Base-by-base conservation (phyloP, 805 yeast species). In the Saturnispora ahearnii region DNA sequence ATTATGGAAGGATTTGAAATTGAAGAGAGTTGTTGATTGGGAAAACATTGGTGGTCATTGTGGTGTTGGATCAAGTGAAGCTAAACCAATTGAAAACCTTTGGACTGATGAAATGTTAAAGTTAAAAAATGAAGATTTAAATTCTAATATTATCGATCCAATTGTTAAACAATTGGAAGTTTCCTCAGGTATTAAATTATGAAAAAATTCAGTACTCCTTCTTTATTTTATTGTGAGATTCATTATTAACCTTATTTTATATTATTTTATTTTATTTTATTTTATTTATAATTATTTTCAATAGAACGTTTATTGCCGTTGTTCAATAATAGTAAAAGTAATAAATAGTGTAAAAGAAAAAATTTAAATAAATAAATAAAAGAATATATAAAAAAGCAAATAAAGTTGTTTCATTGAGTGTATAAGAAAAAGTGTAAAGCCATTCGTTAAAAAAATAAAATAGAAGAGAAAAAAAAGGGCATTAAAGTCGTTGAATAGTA, bases 51-150 rank as follows among this genome's bases (percentile, higher is more conserved):
- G 97, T 56, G 96, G 97, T n/a, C 79, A 82, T 57, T 84, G 95
- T 63, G 96, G 95, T 49, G 95, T 89, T 57, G 96, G 96, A 53
- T 80, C 73, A 36, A 37, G 51, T 22, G 65, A 70, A 32, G 67
- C 68, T 15, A 47, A 51, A 4, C 64, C 69, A 18, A 76, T 77
- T 48, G 70, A 76, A 55, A 90, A 88, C 59, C 72, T 91, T 58
- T 93, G 99, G 99, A 87, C 96, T 45, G 85, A 83, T 50, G 78
- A 76, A 52, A 95, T 87, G 66, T 75, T 91, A 67, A 57, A 62
- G 4, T 78, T 83, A 68, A 75, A 76, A 29, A 81, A 84, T 58
- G 62, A 67, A 5, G 84, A 81, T 62, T 73, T 86, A 69, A 80
- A 85, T 63, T 67, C 78, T 45, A 85, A 84, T 57, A 88, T 84